Base-by-base conservation (phyloP, 257 asterid species). In the Datura wrightii region DNA sequence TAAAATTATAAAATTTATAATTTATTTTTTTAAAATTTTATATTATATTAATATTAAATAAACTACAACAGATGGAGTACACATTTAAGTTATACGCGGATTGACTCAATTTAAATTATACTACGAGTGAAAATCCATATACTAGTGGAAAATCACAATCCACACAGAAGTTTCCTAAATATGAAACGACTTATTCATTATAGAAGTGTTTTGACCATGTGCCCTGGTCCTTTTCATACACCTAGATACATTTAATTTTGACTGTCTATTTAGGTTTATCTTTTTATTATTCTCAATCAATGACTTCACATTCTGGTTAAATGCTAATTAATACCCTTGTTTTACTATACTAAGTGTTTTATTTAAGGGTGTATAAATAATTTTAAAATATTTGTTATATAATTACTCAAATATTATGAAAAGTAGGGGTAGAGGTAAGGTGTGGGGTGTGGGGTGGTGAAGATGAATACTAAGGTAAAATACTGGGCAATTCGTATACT, bases 281-380 rank as follows among this genome's bases (percentile, higher is more conserved):
- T 78, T 31, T 39, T 8, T 78, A 52, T 8, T 78, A 52, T 31
- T 78, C 34, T 14, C 5, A 14, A 63, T 52, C 82, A 78, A 78
- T 78, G 63, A 78, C 48, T 78, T 78, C 82, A 52, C 6, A 78
- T 31, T 78, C 44, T 52, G 63, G 63, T 78, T 50, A 78, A 13
- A 31, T 50, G 63, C 19, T 78, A 8, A 78, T 52, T 46, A 5
- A 72, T 46, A 8, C 6, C 80, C 79, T 71, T 44, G 9, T 71
- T 71, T 71, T 44, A 67, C 42, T 10, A 31, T 10, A 59, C 66
- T 2, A 58, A 8, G 31, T 24, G 31, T 24, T 24, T 24, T 24
- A 24, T 24, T 24, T 24, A 24, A 24, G 31, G 31, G 31, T 24
- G 31, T 24, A 24, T 24, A 24, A 24, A 24, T 24, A 24, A 24